Percentiles rank a stretch among this genome's conserved stretches.
These are phyloP conservation scores for Pontederia crassipes DNA, from an alignment of 176 grass and related monocot species.

Conservation along the genomic window DNA sequence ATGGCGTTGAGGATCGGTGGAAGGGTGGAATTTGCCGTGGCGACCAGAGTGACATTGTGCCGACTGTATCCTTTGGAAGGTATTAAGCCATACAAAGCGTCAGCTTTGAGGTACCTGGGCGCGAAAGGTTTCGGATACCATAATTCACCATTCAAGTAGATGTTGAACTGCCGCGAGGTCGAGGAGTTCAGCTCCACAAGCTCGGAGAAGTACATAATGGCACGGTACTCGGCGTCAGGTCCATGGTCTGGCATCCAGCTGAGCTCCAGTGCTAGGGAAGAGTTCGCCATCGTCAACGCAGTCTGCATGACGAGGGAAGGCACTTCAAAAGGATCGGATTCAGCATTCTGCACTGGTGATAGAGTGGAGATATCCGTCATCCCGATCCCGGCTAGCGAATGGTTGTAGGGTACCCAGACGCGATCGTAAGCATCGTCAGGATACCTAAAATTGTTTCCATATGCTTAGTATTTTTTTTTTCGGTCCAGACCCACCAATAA, in stretches of 20 bases:
- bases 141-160: slow-evolving; percentile 15
- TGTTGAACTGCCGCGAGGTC: slow-evolving; percentile 19
- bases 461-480: no score
- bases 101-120: slow-evolving; percentile 13
- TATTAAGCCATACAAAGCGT: neutral
- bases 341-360: neutral
- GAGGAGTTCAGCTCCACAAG: neutral
- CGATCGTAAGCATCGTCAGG: slow-evolving; percentile 38
- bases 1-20: slow-evolving; percentile 49
- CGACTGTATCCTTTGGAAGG: neutral
- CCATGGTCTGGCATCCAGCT: neutral
- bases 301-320: slow-evolving; percentile 42
- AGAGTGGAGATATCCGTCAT: slow-evolving; percentile 10
- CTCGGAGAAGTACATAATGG: slow-evolving; percentile 31
- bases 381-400: neutral
- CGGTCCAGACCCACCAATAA: no score
- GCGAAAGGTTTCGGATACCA: slow-evolving; percentile 6
- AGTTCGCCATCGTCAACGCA: slow-evolving; percentile 20
- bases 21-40: slow-evolving; percentile 34
- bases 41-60: slow-evolving; percentile 29
- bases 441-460: slow-evolving; percentile 17
- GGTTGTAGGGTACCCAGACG: slow-evolving; percentile 18
- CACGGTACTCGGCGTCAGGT: slow-evolving; percentile 16
- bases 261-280: slow-evolving; percentile 22
- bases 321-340: neutral